Evolutionary conservation across 2,329 filamentous ascomycete species (phyloP).

Genomic region (Colletotrichum endophyticum): DNA sequence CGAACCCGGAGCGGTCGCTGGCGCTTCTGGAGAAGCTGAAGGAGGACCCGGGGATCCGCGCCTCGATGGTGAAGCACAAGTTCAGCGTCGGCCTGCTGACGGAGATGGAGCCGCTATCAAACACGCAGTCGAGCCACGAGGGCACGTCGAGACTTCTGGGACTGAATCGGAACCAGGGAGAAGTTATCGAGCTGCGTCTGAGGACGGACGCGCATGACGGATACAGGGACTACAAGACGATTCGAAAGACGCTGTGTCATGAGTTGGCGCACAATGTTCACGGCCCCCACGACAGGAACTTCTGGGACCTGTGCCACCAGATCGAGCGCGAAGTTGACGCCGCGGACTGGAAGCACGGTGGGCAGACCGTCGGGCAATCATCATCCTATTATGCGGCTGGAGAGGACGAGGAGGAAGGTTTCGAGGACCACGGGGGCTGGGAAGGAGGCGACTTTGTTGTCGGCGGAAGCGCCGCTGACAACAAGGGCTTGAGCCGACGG

Average conservation of each 20-base stretch:
- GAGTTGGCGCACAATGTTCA: conserved; percentile 94
- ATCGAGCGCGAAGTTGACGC: conserved; percentile 87
- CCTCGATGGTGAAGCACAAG: conserved; percentile 82
- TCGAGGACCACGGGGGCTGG: conserved; percentile 77
- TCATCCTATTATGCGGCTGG: conserved; percentile 63
- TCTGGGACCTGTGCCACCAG: conserved; percentile 87
- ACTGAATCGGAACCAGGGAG: conserved; percentile 84
- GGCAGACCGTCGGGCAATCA: conserved; percentile 69
- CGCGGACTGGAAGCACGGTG: conserved; percentile 79
- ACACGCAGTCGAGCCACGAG: conserved; percentile 76
- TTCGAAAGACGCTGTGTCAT: conserved; percentile 91
- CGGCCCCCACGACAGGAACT: conserved; percentile 81
- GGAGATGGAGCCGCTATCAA: conserved; percentile 89
- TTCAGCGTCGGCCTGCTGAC: conserved; percentile 87
- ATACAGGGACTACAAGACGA: conserved; percentile 90
- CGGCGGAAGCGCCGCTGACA: conserved; percentile 57
- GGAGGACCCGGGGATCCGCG: conserved; percentile 83
- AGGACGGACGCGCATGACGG: conserved; percentile 95
- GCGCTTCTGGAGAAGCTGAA: conserved; percentile 77
- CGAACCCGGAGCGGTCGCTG: conserved; percentile 73
- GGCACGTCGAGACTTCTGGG: conserved; percentile 79
- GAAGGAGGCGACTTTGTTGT: conserved; percentile 80
- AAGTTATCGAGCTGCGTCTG: conserved; percentile 88
- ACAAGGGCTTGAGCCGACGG: conserved; percentile 64
- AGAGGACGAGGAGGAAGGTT: conserved; percentile 55